Evolutionary conservation across 1,284 basidiomycete genomes (phyloP).

Genomic region (Puccinia coronata): DNA sequence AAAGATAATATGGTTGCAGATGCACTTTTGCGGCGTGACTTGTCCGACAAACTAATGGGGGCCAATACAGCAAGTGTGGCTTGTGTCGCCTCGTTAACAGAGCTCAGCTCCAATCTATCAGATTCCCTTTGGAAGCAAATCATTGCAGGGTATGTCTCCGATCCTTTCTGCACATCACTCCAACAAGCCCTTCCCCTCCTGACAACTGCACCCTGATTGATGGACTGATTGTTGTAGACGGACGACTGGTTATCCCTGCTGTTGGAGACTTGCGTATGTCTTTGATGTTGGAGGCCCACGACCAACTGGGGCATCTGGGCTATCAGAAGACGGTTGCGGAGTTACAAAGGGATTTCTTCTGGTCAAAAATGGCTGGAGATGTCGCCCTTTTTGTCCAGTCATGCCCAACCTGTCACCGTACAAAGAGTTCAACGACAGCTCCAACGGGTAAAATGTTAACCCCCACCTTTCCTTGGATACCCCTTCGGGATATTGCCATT

Average conservation of each 20-base stretch:
- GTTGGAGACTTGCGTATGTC: background rate
- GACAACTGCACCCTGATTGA: too few species aligned
- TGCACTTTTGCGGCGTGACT: constrained; percentile 56
- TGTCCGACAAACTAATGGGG: background rate
- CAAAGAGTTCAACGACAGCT: background rate
- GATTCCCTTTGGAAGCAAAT: constrained; percentile 55
- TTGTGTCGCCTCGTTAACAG: background rate
- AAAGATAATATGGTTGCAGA: constrained; percentile 60
- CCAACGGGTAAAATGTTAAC: background rate
- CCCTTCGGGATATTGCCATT: background rate
- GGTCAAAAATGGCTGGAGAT: background rate
- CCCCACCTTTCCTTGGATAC: background rate
- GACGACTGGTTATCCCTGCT: constrained; percentile 58
- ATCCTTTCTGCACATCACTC: constrained; percentile 57
- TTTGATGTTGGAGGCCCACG: background rate
- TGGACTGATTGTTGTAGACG: constrained; percentile 57
- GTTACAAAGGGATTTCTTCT: constrained; percentile 1
- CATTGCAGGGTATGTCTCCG: constrained; percentile 55
- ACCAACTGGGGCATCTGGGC: background rate
- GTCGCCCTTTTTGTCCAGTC: background rate
- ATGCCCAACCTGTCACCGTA: background rate
- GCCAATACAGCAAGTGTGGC: background rate
- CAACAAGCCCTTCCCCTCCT: background rate
- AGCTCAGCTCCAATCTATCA: constrained; percentile 28
- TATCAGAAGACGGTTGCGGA: background rate